Conservation (phyloP, 2,329 filamentous ascomycete genomes). For the Cercospora brassicicola region DNA sequence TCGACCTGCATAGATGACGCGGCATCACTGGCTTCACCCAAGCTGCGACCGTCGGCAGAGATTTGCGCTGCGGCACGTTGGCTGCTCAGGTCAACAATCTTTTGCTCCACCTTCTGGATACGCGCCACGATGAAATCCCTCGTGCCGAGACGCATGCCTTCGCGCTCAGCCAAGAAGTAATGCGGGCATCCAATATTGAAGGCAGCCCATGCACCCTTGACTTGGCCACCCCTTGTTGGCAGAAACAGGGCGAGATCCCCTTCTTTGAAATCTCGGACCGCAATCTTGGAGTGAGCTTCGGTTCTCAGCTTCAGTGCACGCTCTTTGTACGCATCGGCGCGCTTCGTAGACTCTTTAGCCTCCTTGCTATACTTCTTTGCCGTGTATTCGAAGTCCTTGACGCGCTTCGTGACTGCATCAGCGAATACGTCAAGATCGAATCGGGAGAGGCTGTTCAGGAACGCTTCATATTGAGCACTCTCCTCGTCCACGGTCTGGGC, state of each 20-base stretch:
- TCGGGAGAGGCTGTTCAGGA: slow-evolving; percentile 68
- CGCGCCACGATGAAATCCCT: slow-evolving; percentile 96
- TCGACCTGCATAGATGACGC: slow-evolving; percentile 57
- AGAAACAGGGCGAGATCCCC: slow-evolving; percentile 92
- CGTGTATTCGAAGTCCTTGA: slow-evolving; percentile 90
- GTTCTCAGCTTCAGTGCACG: slow-evolving; percentile 77
- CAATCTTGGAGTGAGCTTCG: slow-evolving; percentile 93
- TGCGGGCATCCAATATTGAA: slow-evolving; percentile 98
- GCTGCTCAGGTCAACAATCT: slow-evolving; percentile 80
- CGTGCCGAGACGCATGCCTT: slow-evolving; percentile 76
- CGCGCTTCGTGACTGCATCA: slow-evolving; percentile 81
- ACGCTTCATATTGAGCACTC: slow-evolving; percentile 70
- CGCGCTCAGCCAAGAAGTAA: slow-evolving; percentile 92
- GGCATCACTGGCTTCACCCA: slow-evolving; percentile 55
- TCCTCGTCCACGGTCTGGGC: slow-evolving; percentile 66
- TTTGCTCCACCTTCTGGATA: slow-evolving; percentile 86
- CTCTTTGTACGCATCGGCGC: slow-evolving; percentile 66
- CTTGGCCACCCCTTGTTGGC: slow-evolving; percentile 83
- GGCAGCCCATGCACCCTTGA: slow-evolving; percentile 91
- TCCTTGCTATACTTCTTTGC: slow-evolving; percentile 93
- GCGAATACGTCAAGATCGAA: slow-evolving; percentile 84
- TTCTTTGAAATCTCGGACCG: slow-evolving; percentile 93
- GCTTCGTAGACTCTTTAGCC: slow-evolving; percentile 57
- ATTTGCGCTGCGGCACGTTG: slow-evolving; percentile 49
- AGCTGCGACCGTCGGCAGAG: slow-evolving; percentile 43